These are phyloP conservation scores for Falciphora oryzae DNA, from an alignment of 2,329 filamentous ascomycete genomes.

Conservation along the genomic window DNA sequence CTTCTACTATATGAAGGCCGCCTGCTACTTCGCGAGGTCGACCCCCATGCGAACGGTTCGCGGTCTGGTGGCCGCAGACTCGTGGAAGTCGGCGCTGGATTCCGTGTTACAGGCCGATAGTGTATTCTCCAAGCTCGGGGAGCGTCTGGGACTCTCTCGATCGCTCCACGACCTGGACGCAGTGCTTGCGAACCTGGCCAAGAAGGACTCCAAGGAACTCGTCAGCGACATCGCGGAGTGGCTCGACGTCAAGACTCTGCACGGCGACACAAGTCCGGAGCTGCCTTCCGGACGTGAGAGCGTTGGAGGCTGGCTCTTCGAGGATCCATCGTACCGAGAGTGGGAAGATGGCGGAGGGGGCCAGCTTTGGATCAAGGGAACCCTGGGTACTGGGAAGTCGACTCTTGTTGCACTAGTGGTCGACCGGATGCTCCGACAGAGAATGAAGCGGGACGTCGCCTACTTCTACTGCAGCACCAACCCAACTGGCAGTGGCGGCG, in stretches of 20 bases:
- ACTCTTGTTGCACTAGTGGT: no score
- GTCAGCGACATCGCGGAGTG: not conserved
- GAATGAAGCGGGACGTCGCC: no score
- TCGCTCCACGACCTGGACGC: not conserved
- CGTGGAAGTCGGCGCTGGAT: not conserved
- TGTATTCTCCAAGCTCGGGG: not conserved
- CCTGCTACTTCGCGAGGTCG: not conserved
- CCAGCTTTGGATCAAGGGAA: no score
- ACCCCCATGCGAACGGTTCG: not conserved
- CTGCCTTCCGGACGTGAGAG: no score
- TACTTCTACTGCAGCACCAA: no score
- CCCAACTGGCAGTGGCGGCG: no score
- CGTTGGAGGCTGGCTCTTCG: no score
- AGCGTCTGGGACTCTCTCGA: not conserved
- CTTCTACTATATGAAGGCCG: not conserved
- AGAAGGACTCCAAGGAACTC: not conserved
- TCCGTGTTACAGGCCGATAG: not conserved
- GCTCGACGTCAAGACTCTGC: not conserved
- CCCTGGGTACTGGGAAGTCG: no score
- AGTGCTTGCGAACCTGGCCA: not conserved
- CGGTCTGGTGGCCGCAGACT: not conserved
- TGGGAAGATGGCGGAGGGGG: no score
- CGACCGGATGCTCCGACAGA: no score
- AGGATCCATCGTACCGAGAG: no score
- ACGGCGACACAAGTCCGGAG: no score